Evolutionary conservation across 257 asterid species (phyloP), one percentile per base, ranked within the genome.

Genomic region (Solanum virginianum): DNA sequence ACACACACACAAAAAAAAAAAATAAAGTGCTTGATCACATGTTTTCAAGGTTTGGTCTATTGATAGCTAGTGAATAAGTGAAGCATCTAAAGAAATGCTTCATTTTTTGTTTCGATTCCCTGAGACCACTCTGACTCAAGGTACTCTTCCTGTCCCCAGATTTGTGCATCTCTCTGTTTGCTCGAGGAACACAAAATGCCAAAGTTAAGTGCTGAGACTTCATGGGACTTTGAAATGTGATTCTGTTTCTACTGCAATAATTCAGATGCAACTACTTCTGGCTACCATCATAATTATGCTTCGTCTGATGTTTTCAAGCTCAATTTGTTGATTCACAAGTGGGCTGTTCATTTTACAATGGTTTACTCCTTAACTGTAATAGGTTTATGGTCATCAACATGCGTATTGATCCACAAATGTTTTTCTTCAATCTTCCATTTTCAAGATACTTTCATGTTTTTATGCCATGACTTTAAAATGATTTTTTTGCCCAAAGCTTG

Each of bases 171-270:
- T 4, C 87, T 94, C 83, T 91, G 93, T 89, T 85, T 96, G 90
- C 96, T 92, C 18, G 97, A 94, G 69, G 98, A 96, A 65, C 82
- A 13, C 13, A 94, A 92, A 87, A 85, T 65, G 39, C 95, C 99
- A 0, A 94, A 92, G 86, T 51, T 96, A 89, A 85, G 88, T 68
- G 99, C 99, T 1, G 98, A 96, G 91, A 93, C 93, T 9, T 86
- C 89, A 66, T 96, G 97, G 98, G 96, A 94, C 83, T 90, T 92
- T 14, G 98, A 90, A 85, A 86, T 96, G 93, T 94, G 92, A 96
- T 89, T 36, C 20, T 8, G 63, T 51, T 63, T 63, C 47, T 82
- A 69, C 80, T 18, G 56, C 92, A 82, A n/a, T 66, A 86, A 18
- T 65, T 83, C 54, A 51, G 84, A 79, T 87, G 41, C 17, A 88